phyloP scores from a whole-genome alignment of 1,139 yeast genomes.

The Geotrichum cucujoidarum region DNA sequence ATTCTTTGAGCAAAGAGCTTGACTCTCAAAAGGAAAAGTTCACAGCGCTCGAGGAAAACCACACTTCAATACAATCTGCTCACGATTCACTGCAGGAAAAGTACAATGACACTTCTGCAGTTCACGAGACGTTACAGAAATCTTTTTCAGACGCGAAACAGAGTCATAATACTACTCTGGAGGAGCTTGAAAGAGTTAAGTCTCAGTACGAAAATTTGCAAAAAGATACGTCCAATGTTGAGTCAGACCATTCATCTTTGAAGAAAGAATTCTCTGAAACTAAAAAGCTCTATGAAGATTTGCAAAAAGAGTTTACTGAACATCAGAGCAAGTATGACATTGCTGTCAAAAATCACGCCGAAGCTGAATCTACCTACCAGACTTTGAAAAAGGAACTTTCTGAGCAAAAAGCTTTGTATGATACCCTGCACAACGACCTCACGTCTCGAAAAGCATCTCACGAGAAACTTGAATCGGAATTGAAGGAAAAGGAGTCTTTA shows the following conservation, averaged over 20 bases:
- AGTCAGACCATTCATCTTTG: neutral
- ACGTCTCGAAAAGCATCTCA: conserved; percentile 5
- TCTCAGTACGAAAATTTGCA: neutral
- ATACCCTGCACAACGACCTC: conserved; percentile 2
- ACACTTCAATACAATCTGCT: neutral
- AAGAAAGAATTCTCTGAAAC: neutral
- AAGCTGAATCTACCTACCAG: conserved; percentile 1
- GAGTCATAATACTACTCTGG: neutral
- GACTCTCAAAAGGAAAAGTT: conserved; percentile 9
- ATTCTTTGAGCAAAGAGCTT: neutral
- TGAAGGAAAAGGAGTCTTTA: conserved; percentile 1
- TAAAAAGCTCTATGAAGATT: neutral
- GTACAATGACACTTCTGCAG: neutral
- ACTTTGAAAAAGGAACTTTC: neutral
- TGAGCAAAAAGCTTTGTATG: conserved; percentile 1
- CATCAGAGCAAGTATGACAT: conserved; percentile 3
- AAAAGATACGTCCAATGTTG: neutral
- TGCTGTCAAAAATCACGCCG: conserved; percentile 9
- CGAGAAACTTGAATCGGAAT: conserved; percentile 7
- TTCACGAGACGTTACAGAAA: neutral
- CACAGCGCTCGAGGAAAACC: conserved; percentile 11
- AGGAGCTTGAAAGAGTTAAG: neutral
- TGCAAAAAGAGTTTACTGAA: neutral
- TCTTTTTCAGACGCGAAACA: neutral
- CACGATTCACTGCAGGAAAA: neutral